phyloP scores from a whole-genome alignment of 1,284 basidiomycete genomes.

The Ustilago loliicola region DNA sequence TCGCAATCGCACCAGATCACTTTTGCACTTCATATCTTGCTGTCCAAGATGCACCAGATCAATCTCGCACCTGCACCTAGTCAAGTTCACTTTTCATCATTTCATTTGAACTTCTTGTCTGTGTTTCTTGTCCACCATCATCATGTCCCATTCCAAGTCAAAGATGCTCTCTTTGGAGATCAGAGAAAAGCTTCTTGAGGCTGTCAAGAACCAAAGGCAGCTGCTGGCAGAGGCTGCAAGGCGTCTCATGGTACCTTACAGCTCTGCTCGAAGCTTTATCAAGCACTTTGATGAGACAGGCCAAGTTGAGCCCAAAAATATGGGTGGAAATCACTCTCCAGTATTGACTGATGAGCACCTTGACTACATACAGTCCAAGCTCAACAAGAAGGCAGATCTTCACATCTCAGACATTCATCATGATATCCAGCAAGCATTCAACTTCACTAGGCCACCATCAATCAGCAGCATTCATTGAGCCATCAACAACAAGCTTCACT shows the following conservation, averaged over 20 bases:
- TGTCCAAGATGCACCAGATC: no score
- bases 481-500: conserved; percentile 2
- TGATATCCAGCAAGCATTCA: not conserved
- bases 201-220: not conserved
- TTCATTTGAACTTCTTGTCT: no score
- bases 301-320: not conserved
- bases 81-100: no score
- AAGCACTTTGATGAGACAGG: not conserved
- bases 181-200: not conserved
- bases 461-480: not conserved
- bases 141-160: not conserved
- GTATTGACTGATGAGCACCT: conserved; percentile 1
- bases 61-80: no score
- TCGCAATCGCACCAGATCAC: not conserved
- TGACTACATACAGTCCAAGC: not conserved
- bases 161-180: conserved; percentile 3
- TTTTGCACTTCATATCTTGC: no score
- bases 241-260: not conserved
- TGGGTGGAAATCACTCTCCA: not conserved
- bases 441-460: conserved; percentile 1
- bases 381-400: conserved; percentile 3
- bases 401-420: conserved; percentile 1
- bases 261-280: not conserved
- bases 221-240: not conserved
- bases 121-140: not conserved